Percentiles rank a stretch among this genome's conserved stretches.
Conservation (phyloP, 1,284 basidiomycete genomes). For the Volvariella surrecta region DNA sequence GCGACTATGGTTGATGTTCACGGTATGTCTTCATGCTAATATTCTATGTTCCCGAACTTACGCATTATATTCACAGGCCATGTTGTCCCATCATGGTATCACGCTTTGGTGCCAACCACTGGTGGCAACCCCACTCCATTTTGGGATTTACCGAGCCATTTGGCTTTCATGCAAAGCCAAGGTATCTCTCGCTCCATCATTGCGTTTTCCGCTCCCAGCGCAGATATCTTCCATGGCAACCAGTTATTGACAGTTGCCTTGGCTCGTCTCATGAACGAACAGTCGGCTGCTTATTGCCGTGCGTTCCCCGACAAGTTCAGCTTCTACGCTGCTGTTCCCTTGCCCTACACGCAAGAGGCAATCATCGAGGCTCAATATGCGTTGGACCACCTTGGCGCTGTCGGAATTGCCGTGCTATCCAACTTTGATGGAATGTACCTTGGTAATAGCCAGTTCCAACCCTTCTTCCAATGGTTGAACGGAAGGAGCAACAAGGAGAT, state of each 20-base stretch:
- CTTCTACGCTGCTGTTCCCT: constrained; percentile 25
- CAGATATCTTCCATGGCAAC: constrained; percentile 21
- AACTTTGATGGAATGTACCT: constrained; percentile 25
- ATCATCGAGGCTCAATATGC: constrained; percentile 23
- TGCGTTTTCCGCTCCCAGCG: constrained; percentile 23
- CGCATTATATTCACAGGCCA: constrained; percentile 15
- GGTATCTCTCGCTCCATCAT: constrained; percentile 20
- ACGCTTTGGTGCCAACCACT: constrained; percentile 19
- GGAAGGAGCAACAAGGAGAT: constrained; percentile 17
- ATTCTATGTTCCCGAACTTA: background rate
- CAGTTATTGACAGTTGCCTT: constrained; percentile 20
- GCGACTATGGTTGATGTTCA: constrained; percentile 22
- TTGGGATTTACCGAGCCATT: constrained; percentile 19
- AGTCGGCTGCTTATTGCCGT: constrained; percentile 21
- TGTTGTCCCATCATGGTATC: constrained; percentile 24
- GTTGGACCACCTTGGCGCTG: constrained; percentile 21
- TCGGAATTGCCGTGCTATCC: constrained; percentile 22
- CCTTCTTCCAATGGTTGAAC: constrained; percentile 22
- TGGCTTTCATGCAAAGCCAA: constrained; percentile 21
- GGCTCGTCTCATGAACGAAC: constrained; percentile 26
- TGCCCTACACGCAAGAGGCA: constrained; percentile 22
- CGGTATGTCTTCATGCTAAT: constrained; percentile 11
- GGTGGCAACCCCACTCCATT: constrained; percentile 21
- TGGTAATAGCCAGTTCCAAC: constrained; percentile 18
- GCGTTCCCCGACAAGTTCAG: constrained; percentile 18